These are phyloP conservation scores for Leccinum uliginosum DNA, from an alignment of 768 basidiomycete genomes.

Conservation along the genomic window DNA sequence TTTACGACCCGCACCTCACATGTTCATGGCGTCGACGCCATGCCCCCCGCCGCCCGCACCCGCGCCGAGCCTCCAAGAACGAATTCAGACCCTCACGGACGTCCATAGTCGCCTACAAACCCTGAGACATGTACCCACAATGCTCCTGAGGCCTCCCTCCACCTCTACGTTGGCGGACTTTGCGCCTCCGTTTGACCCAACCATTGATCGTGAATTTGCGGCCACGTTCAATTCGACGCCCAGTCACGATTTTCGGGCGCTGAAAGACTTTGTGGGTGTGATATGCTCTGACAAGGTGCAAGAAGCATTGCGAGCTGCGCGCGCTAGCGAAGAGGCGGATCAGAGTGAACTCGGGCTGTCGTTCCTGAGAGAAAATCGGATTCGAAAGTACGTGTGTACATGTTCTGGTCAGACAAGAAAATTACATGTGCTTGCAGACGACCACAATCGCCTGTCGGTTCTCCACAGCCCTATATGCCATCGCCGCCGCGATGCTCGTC, in stretches of 20 bases:
- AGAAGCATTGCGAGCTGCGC: slow-evolving; percentile 51
- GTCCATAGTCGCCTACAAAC: slow-evolving; percentile 41
- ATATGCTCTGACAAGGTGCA: slow-evolving; percentile 52
- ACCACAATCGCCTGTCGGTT: slow-evolving; percentile 49
- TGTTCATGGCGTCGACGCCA: slow-evolving; percentile 3
- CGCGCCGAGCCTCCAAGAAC: slow-evolving; percentile 33
- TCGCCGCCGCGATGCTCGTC: slow-evolving; percentile 34
- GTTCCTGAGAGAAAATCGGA: slow-evolving; percentile 47
- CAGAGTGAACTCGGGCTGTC: slow-evolving; percentile 42
- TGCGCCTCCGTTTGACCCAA: slow-evolving; percentile 25
- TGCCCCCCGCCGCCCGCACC: background rate
- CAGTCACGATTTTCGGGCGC: slow-evolving; percentile 40
- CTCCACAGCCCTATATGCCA: slow-evolving; percentile 54
- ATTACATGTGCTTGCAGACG: slow-evolving; percentile 32
- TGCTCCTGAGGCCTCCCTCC: slow-evolving; percentile 39
- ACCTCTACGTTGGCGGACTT: slow-evolving; percentile 21
- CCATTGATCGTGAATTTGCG: slow-evolving; percentile 27
- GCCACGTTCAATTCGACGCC: slow-evolving; percentile 27
- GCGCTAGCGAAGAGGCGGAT: slow-evolving; percentile 52
- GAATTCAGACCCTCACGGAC: slow-evolving; percentile 45
- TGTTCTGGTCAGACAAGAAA: background rate
- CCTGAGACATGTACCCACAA: slow-evolving; percentile 43
- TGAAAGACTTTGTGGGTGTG: slow-evolving; percentile 45
- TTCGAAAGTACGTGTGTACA: slow-evolving; percentile 46
- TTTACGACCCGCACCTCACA: background rate